phyloP scores from a whole-genome alignment of 345 rosid genomes.

The Pelargonium nanum region DNA sequence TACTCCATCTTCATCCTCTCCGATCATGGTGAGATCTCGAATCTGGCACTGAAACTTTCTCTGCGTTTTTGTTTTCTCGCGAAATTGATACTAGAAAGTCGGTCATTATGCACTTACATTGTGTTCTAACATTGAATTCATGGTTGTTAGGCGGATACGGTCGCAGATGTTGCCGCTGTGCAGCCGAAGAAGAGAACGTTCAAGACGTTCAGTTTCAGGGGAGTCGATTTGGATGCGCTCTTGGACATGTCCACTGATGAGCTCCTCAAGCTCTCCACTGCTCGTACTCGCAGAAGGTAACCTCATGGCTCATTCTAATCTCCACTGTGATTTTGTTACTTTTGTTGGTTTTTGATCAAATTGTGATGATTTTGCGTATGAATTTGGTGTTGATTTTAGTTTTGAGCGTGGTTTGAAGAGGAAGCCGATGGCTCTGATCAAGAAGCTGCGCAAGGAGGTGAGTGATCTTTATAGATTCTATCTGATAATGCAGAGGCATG shows the following conservation, averaged over 20 bases:
- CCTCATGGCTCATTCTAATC: background rate
- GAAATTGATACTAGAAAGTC: too few relatives aligned
- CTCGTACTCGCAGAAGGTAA: conserved; percentile 49
- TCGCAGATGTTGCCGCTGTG: conserved; percentile 26
- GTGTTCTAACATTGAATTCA: background rate
- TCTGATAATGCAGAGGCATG: too few relatives aligned
- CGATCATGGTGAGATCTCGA: background rate
- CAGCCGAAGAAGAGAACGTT: conserved; percentile 65
- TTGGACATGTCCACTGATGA: conserved; percentile 65
- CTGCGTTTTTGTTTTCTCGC: too few relatives aligned
- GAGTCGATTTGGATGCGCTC: conserved; percentile 66
- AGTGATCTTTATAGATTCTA: background rate
- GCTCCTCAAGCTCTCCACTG: conserved; percentile 45
- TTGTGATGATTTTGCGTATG: background rate
- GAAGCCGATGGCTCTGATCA: conserved; percentile 60
- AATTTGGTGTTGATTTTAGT: conserved; percentile 16
- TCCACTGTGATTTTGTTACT: background rate
- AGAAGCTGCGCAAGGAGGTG: conserved; percentile 57
- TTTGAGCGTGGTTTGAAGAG: conserved; percentile 61
- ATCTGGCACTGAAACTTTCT: background rate
- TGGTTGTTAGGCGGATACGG: background rate
- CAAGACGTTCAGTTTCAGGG: conserved; percentile 33
- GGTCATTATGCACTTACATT: too few relatives aligned
- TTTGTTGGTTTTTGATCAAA: background rate
- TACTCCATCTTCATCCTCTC: background rate